Evolutionary conservation across 495 filamentous ascomycete genomes (phyloP), one percentile per base, ranked within the genome.

Genomic region (Annulohypoxylon stygium): DNA sequence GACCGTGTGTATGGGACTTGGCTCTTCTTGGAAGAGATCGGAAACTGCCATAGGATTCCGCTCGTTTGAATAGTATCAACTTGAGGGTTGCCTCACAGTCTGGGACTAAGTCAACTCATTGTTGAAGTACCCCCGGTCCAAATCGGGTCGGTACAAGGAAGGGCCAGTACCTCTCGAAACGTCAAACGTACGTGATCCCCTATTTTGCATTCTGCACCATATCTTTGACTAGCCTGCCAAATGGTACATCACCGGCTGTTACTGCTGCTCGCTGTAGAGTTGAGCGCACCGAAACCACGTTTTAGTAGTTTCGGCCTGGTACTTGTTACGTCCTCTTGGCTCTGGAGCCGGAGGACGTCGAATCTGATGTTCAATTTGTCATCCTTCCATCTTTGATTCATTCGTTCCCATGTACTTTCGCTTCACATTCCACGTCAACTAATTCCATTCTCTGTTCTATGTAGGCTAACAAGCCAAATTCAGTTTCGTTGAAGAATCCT

Each of bases 141-240:
- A 78, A 61, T 59, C 69, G 67, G 41, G 43, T 60, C 59, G 64
- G 60, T 64, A 61, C 47, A 60, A 75, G 51, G 60, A 61, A 75
- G 64, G 60, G 64, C 53, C 47, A 65, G 63, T 57, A 69, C 64
- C 25, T 70, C 66, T 78, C 78, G 79, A 83, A 82, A 82, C 81
- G 64, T 75, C 71, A 79, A 79, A 70, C 73, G 80, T 80, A 80
- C 75, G 81, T 82, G 81, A 78, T 82, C 45, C 68, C 70, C 67
- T 65, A 63, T 37, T 63, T 43, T 30, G 30, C 30, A 30, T 3
- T 30, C 30, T 30, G 43, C 69, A 57, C 77, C 78, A 75, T 73
- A 75, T 70, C 70, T 74, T 71, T 63, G 62, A 76, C 71, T 70
- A 74, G 76, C 75, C 74, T 77, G 76, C 78, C 76, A 70, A 78